Percentiles rank a stretch among this genome's conserved stretches.
phyloP scores from a whole-genome alignment of 1,284 basidiomycete genomes.

The Chalciporus sp. region DNA sequence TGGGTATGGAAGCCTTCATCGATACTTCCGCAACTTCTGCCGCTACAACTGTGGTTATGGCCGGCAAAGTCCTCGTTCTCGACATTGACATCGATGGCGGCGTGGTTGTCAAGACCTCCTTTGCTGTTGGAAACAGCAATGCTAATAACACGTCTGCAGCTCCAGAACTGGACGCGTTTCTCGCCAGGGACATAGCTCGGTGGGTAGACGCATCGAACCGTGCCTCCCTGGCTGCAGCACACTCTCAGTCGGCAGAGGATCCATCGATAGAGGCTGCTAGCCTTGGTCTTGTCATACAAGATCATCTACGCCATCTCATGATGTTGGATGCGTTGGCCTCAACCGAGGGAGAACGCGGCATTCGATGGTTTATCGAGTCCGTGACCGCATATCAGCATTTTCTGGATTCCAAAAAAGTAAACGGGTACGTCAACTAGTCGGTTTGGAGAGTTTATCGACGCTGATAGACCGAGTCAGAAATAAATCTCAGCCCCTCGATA shows the following conservation, averaged over 20 bases:
- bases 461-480: slow-evolving; percentile 10
- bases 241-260: slow-evolving; percentile 30
- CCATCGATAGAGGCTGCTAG: slow-evolving; percentile 47
- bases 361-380: slow-evolving; percentile 74
- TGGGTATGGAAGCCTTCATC: slow-evolving; percentile 73
- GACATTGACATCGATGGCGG: slow-evolving; percentile 63
- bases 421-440: slow-evolving; percentile 15
- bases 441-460: slow-evolving; percentile 2
- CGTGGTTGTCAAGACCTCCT: slow-evolving; percentile 68
- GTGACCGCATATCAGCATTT: slow-evolving; percentile 34
- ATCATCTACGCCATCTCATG: slow-evolving; percentile 70
- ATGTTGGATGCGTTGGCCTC: slow-evolving; percentile 71
- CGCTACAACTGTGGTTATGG: slow-evolving; percentile 59
- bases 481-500: slow-evolving; percentile 31
- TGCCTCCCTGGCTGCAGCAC: slow-evolving; percentile 39
- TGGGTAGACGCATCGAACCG: slow-evolving; percentile 67
- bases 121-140: slow-evolving; percentile 56
- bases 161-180: slow-evolving; percentile 57
- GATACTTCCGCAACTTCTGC: slow-evolving; percentile 47
- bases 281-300: slow-evolving; percentile 48
- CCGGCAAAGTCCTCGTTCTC: slow-evolving; percentile 75
- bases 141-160: slow-evolving; percentile 47
- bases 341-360: slow-evolving; percentile 60
- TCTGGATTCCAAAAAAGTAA: slow-evolving; percentile 15
- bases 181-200: slow-evolving; percentile 52